Base-by-base conservation (phyloP, 495 filamentous ascomycete species). In the Talaromyces liani region DNA sequence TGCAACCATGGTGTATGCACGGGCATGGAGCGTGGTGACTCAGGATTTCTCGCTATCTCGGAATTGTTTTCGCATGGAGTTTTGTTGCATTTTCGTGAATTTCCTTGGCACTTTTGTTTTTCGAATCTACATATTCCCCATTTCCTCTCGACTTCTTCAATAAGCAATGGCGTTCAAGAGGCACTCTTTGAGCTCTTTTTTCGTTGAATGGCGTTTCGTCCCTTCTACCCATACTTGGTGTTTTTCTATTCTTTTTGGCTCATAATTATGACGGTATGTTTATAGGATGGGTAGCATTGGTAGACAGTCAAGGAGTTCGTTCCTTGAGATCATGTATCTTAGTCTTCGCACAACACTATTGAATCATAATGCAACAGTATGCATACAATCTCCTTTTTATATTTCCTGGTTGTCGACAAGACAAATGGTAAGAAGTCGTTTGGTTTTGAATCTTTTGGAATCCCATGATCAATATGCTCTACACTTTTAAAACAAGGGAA, bases 11-110 rank as follows among this genome's bases (percentile, higher is more conserved):
- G 51, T 7, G 24, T 55, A 55, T 55, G 51, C 51, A 55, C n/a
- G 51, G 20, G 2, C 1, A 24, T 24, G 51, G 22, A 55, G 51
- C 51, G 12, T 18, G 45, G n/a, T 7, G 27, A 12, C 29, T 56
- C 9, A 27, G 53, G 10, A 56, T 56, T 56, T 54, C 29, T 12
- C 12, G 2, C 24, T 16, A 58, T 58, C 29, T 58, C 4, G 27
- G 29, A 6, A 24, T 34, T 18, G 14, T 58, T 58, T 34, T 58
- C n/a, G 16, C 14, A 12, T 58, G 27, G 56, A 31, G 56, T 58
- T 58, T 36, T 58, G 27, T 33, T 36, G 56, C 56, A 58, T 58
- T 58, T 58, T 20, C 27, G 27, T 20, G 29, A 58, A 58, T 58
- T 20, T 58, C 3, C 16, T 16, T 58, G 53, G 53, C 6, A 27